Evolutionary conservation across 2,329 filamentous ascomycete genomes (phyloP).

Genomic region (Neoarthrinium moseri): DNA sequence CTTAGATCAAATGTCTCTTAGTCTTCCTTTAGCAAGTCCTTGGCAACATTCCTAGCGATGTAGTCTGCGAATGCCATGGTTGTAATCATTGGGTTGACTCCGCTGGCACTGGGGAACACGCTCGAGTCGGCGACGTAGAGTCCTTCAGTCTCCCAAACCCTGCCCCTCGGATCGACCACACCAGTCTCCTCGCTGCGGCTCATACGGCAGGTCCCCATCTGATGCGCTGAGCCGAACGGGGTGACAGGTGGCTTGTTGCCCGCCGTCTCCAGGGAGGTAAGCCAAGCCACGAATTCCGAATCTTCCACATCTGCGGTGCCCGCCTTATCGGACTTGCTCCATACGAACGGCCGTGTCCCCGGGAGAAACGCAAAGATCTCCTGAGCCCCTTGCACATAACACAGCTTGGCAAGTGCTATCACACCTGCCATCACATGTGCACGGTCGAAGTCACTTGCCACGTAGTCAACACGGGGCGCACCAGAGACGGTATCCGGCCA

Average conservation of each 20-base stretch:
- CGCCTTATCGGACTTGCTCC: conserved; percentile 15
- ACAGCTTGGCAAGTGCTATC: conserved; percentile 70
- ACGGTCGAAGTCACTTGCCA: conserved; percentile 68
- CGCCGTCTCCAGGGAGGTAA: conserved; percentile 45
- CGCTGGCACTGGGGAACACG: conserved; percentile 73
- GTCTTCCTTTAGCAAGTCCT: conserved; percentile 35
- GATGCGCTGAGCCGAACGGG: conserved; percentile 70
- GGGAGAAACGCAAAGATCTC: conserved; percentile 71
- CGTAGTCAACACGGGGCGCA: conserved; percentile 66
- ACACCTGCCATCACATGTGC: conserved; percentile 70
- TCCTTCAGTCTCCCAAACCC: conserved; percentile 64
- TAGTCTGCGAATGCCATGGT: conserved; percentile 69
- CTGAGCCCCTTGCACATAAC: conserved; percentile 74
- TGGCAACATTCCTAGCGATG: conserved; percentile 57
- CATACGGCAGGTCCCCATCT: conserved; percentile 81
- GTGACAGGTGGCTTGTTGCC: conserved; percentile 50
- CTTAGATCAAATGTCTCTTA: background rate
- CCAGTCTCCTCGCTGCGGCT: conserved; percentile 48
- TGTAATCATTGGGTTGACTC: conserved; percentile 81
- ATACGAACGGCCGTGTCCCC: conserved; percentile 62
- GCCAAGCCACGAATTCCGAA: conserved; percentile 60
- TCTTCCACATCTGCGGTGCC: conserved; percentile 34
- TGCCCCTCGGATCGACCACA: conserved; percentile 57
- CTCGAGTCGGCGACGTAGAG: conserved; percentile 74
- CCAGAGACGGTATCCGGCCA: conserved; percentile 70